A percentile compares a stretch with the other conserved stretches of the same genome.
Conservation (phyloP, 148 eudicot genomes). For the Chenopodium quinoa region DNA sequence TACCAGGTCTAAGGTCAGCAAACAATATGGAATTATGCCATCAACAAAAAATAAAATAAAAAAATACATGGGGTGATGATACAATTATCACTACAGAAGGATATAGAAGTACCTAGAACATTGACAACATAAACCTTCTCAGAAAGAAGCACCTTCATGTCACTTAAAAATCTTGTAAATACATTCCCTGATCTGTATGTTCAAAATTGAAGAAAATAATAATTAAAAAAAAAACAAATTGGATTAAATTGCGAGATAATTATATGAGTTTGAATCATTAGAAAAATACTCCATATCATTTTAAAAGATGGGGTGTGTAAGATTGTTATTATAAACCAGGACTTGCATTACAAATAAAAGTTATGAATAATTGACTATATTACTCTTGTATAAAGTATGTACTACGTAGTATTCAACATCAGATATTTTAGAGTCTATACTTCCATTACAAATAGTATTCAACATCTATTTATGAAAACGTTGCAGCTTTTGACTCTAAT, state of each 20-base stretch:
- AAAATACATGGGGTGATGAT: not conserved
- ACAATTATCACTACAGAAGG: slow-evolving; percentile 11
- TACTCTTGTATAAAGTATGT: not conserved
- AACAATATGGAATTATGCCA: not conserved
- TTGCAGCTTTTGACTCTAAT: too few species aligned
- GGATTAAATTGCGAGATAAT: not conserved
- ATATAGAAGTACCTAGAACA: slow-evolving; percentile 64
- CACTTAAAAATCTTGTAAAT: slow-evolving; percentile 49
- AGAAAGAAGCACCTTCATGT: slow-evolving; percentile 62
- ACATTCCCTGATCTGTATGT: slow-evolving; percentile 42
- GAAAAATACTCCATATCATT: not conserved
- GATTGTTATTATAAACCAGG: not conserved
- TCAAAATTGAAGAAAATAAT: slow-evolving; percentile 17
- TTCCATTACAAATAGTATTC: too few species aligned
- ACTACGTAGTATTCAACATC: too few species aligned
- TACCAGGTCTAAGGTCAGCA: too few species aligned
- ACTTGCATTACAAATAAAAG: not conserved
- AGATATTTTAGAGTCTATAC: not conserved
- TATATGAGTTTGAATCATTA: not conserved
- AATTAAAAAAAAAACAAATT: not conserved
- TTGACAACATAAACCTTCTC: slow-evolving; percentile 75
- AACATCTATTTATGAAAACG: too few species aligned
- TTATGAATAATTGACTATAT: not conserved
- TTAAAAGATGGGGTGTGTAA: not conserved
- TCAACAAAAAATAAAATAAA: too few species aligned